phyloP scores from a whole-genome alignment of 768 basidiomycete species.

The Crucibulum laeve region DNA sequence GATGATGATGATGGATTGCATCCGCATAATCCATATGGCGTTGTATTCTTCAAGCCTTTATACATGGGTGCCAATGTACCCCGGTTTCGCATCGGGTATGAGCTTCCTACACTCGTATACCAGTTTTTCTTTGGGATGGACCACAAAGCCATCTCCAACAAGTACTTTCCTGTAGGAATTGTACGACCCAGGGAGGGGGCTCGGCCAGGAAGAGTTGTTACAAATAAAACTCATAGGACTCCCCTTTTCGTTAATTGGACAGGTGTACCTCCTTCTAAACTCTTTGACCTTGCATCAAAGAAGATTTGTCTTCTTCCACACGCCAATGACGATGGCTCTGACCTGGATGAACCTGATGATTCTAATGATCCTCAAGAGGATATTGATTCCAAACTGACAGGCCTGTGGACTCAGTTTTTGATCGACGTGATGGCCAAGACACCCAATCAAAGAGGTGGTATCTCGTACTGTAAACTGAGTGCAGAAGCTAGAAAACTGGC shows the following conservation, averaged over 20 bases:
- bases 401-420: conserved; percentile 18
- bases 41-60: conserved; percentile 8
- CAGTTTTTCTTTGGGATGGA: conserved; percentile 8
- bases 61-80: conserved; percentile 8
- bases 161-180: background rate
- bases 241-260: background rate
- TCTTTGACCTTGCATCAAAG: conserved; percentile 4
- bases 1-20: conserved; percentile 4
- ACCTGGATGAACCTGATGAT: background rate
- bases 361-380: background rate
- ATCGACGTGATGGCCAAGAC: conserved; percentile 14
- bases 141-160: conserved; percentile 2
- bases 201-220: background rate
- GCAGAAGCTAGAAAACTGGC: conserved; percentile 2
- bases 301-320: conserved; percentile 4
- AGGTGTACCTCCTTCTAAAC: background rate
- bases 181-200: background rate
- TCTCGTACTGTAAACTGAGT: conserved; percentile 12
- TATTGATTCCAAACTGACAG: conserved; percentile 9
- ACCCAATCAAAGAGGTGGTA: conserved; percentile 8
- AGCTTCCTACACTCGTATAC: conserved; percentile 5
- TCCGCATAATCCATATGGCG: conserved; percentile 1
- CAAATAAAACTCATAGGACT: conserved; percentile 9
- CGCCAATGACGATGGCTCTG: conserved; percentile 9
- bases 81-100: background rate